Evolutionary conservation across 306 rosid species (phyloP).

Genomic region (Calophaca sinica): DNA sequence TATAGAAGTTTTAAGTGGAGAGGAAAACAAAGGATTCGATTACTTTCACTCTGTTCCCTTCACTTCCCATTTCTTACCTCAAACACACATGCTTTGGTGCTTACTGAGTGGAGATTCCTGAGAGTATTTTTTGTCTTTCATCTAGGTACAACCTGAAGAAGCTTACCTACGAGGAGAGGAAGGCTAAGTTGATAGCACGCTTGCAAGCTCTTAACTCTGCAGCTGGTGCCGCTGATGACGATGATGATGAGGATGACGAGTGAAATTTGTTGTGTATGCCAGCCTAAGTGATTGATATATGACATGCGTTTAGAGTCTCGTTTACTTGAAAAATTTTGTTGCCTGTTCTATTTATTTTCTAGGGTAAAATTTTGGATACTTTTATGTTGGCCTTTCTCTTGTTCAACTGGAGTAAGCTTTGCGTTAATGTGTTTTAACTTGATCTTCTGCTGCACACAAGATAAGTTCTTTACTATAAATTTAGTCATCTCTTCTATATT

Average conservation of each 20-base stretch:
- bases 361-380: slow-evolving; percentile 36
- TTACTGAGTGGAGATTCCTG: background rate
- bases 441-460: background rate
- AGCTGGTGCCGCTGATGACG: slow-evolving; percentile 42
- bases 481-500: background rate
- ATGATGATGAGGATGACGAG: slow-evolving; percentile 62
- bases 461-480: background rate
- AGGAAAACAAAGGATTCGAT: background rate
- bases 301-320: background rate
- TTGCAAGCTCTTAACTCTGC: slow-evolving; percentile 71
- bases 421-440: slow-evolving; percentile 12
- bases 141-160: slow-evolving; percentile 67
- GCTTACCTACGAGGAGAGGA: slow-evolving; percentile 80
- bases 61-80: background rate
- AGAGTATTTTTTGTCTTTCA: background rate
- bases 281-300: background rate
- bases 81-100: background rate
- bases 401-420: slow-evolving; percentile 24
- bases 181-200: slow-evolving; percentile 60
- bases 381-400: background rate
- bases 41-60: background rate
- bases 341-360: slow-evolving; percentile 13
- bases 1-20: background rate
- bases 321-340: slow-evolving; percentile 30
- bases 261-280: slow-evolving; percentile 12